Base-by-base conservation (phyloP, 495 filamentous ascomycete species). In the Viridothelium virens region DNA sequence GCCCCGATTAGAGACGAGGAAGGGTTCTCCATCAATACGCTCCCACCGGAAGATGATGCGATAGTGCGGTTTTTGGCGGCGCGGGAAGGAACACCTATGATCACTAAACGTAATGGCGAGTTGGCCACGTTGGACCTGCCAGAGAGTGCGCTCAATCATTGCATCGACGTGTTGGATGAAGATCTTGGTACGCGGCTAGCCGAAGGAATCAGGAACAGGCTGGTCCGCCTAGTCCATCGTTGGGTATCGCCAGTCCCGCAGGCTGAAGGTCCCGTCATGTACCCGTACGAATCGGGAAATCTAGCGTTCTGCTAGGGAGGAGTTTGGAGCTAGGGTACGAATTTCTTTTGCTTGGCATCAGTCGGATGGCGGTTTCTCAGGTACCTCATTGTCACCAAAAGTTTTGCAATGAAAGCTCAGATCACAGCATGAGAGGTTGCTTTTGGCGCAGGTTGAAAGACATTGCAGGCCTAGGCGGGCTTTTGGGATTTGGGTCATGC, bases 121-220 rank as follows among this genome's bases (percentile, higher is more conserved):
- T 14, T 59, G 53, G 53, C 53, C 3, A 5, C 53, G 7, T 31
- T 59, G 6, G 53, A 59, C 14, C 18, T 36, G 10, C 53, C 53
- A 6, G 53, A 59, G 7, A 59, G 11, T 14, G 53, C 36, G 7
- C 53, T 59, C 7, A 10, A 2, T 33, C 53, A 59, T 14, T 59
- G 53, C 18, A 14, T 59, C 5, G 53, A 59, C 31, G 53, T 59
- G 7, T 14, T 59, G 53, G 53, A 59, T 36, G 53, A 59, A 36
- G 53, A 59, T 36, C 53, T 59, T 14, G 53, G 53, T 9, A 59
- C 53, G 3, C 53, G 53, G 7, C 31, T 59, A 7, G 53, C 53
- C 14, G 53, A 59, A 36, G 53, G 53, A 6, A 59, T 59, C 31
- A 4, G 53, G 5, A 59, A 59, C 14, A 18, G 53, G 31, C 53